phyloP scores from a whole-genome alignment of 768 basidiomycete genomes.

The Hygrophoropsis aurantiaca region DNA sequence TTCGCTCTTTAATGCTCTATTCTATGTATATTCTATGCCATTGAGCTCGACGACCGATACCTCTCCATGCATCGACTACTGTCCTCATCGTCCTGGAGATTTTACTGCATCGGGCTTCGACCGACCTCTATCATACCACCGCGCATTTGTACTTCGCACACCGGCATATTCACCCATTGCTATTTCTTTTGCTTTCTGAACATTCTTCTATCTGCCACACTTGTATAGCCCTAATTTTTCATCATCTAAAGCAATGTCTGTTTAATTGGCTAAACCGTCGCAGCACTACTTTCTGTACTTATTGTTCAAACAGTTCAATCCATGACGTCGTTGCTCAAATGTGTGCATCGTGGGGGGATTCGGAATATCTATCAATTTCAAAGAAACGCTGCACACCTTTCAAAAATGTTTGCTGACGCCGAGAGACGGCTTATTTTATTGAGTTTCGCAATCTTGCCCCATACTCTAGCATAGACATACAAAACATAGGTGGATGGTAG shows the following conservation, averaged over 20 bases:
- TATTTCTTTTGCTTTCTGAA: slow-evolving; percentile 38
- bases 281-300: slow-evolving; percentile 40
- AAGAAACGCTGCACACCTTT: no score
- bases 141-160: slow-evolving; percentile 71
- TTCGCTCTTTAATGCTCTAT: slow-evolving; percentile 30
- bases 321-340: slow-evolving; percentile 27
- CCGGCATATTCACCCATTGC: slow-evolving; percentile 55
- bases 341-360: background rate
- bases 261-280: slow-evolving; percentile 36
- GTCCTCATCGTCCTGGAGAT: slow-evolving; percentile 36
- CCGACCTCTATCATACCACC: slow-evolving; percentile 48
- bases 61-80: slow-evolving; percentile 33
- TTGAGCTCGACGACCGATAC: slow-evolving; percentile 35
- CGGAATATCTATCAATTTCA: no score
- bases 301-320: slow-evolving; percentile 31
- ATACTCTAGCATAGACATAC: no score
- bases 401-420: no score
- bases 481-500: no score
- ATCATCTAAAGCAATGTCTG: slow-evolving; percentile 42
- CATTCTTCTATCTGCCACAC: slow-evolving; percentile 46
- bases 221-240: slow-evolving; percentile 39
- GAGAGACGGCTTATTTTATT: no score
- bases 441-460: no score
- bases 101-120: slow-evolving; percentile 33
- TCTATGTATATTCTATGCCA: slow-evolving; percentile 38